Conservation (phyloP, 2,329 filamentous ascomycete genomes). For the Epichloe scottii region DNA sequence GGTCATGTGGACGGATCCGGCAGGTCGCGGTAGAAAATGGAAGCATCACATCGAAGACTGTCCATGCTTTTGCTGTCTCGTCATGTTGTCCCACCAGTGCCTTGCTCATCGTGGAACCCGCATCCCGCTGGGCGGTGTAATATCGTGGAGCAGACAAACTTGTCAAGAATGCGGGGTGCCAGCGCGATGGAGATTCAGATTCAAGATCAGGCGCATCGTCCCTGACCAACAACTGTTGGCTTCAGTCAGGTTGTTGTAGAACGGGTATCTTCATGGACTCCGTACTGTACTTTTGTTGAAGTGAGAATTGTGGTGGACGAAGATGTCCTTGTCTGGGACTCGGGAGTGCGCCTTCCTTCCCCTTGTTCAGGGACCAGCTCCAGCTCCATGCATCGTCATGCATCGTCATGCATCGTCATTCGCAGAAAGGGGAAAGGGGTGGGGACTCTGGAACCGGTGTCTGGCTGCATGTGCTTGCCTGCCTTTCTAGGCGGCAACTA, state of each 20-base stretch:
- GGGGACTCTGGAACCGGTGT: no score
- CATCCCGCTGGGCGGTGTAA: no score
- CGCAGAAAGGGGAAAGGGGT: background rate
- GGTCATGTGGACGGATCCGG: conserved; percentile 5
- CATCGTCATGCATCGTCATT: background rate
- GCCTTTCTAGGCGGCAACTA: background rate
- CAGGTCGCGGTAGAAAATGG: conserved; percentile 5
- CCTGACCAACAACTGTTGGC: background rate
- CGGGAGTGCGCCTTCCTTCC: background rate
- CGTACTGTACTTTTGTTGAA: no score
- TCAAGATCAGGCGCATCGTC: background rate
- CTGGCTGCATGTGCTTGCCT: background rate
- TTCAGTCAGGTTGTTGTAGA: background rate
- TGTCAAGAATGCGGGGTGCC: background rate
- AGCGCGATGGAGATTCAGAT: background rate
- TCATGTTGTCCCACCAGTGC: no score
- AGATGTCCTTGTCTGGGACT: background rate
- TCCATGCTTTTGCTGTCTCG: no score
- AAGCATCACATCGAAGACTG: no score
- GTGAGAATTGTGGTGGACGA: no score
- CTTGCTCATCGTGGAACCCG: no score
- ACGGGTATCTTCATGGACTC: no score
- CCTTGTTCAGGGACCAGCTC: background rate
- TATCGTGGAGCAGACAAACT: background rate
- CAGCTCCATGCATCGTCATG: no score